Evolutionary conservation across 2,329 filamentous ascomycete genomes (phyloP).

Genomic region (Fusarium redolens): DNA sequence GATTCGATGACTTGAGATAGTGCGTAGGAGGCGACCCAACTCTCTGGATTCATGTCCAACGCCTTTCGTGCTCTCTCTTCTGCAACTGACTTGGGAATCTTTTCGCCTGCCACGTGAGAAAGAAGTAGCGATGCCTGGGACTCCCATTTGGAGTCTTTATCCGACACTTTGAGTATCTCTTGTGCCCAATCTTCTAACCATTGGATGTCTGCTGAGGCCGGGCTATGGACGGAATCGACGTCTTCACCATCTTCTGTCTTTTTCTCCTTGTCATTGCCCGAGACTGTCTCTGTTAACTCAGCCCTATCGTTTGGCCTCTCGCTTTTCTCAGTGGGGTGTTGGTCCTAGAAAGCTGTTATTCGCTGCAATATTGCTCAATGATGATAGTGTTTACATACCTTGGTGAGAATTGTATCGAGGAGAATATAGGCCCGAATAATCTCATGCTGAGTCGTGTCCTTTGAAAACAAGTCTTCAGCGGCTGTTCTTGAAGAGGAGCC

Average conservation of each 20-base stretch:
- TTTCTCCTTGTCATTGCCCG: rapidly evolving
- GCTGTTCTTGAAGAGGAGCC: not conserved
- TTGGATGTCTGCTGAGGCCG: not conserved
- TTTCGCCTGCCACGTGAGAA: not conserved
- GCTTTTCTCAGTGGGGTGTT: not conserved
- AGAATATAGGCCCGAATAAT: not conserved
- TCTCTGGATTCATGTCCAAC: not conserved
- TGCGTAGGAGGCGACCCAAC: not conserved
- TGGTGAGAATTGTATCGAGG: not conserved
- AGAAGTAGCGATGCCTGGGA: not conserved
- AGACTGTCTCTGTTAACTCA: rapidly evolving
- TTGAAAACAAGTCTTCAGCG: not conserved
- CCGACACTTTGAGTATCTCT: rapidly evolving
- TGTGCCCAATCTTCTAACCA: not conserved
- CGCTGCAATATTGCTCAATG: rapidly evolving
- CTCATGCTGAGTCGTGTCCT: not conserved
- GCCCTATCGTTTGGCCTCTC: rapidly evolving
- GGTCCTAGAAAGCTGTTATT: rapidly evolving
- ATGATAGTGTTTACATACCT: not conserved
- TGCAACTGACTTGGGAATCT: not conserved
- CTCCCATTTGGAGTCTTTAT: not conserved
- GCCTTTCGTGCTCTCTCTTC: not conserved
- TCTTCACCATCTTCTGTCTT: not conserved
- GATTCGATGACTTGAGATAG: not conserved
- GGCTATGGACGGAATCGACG: not conserved